A percentile compares a stretch with the other conserved stretches of the same genome.
Conservation (phyloP, 2,329 filamentous ascomycete genomes). For the Aspergillus japonicus region DNA sequence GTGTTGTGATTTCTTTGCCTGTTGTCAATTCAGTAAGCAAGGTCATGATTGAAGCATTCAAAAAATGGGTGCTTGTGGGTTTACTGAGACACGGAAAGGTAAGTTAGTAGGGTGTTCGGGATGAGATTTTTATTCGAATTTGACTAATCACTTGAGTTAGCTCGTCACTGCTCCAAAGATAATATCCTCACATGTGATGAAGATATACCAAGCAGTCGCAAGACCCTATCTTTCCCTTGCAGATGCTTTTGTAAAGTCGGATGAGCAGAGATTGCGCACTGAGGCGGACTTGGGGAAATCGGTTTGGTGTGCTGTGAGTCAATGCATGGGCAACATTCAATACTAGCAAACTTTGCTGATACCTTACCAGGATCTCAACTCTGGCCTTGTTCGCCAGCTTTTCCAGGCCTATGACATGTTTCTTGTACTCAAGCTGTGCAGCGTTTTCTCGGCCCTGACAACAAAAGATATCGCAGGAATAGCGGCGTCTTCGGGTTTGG, state of each 20-base stretch:
- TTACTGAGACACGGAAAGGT: conserved; percentile 68
- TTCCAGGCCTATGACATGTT: conserved; percentile 70
- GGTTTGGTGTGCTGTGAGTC: conserved; percentile 60
- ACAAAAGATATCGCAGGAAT: conserved; percentile 48
- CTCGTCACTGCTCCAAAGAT: conserved; percentile 56
- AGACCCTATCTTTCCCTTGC: conserved; percentile 72
- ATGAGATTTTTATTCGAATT: neutral
- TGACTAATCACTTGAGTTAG: conserved; percentile 27
- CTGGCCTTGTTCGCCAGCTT: conserved; percentile 68
- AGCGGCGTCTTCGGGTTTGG: conserved; percentile 27
- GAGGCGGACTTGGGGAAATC: conserved; percentile 61
- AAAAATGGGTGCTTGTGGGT: conserved; percentile 80
- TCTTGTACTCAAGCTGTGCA: conserved; percentile 70
- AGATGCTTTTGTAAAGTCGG: conserved; percentile 62
- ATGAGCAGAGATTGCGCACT: conserved; percentile 59
- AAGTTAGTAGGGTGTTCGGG: conserved; percentile 9
- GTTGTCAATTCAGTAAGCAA: conserved; percentile 64
- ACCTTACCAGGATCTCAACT: conserved; percentile 63
- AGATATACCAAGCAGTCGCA: conserved; percentile 57
- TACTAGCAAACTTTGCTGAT: conserved; percentile 1
- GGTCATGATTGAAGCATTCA: conserved; percentile 85
- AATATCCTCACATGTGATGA: conserved; percentile 54
- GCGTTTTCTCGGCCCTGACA: conserved; percentile 66
- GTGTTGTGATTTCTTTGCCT: conserved; percentile 67
- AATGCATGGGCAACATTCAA: neutral